Evolutionary conservation across 1,284 basidiomycete species (phyloP).

Genomic region (Ustilago trichophora): DNA sequence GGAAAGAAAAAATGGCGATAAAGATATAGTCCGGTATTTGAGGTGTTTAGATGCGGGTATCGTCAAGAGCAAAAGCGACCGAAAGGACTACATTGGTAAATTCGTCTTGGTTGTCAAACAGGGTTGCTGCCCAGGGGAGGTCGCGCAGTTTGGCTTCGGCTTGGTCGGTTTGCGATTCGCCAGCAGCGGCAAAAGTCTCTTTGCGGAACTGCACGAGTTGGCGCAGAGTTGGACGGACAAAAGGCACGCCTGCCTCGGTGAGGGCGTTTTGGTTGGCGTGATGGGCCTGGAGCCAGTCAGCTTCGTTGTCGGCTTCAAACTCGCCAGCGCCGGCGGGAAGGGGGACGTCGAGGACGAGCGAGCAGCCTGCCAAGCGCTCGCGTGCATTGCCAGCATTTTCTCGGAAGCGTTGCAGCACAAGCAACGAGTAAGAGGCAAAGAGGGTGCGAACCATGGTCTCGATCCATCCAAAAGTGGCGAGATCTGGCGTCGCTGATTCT

Average conservation of each 20-base stretch:
- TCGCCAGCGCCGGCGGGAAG: constrained; percentile 52
- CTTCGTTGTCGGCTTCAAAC: constrained; percentile 54
- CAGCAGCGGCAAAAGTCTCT: constrained; percentile 4
- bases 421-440: constrained; percentile 54
- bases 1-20: constrained; percentile 2
- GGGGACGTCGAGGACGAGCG: constrained; percentile 51
- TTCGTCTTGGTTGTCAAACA: constrained; percentile 54
- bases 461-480: constrained; percentile 33
- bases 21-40: constrained; percentile 19
- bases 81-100: constrained; percentile 57
- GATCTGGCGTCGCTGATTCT: constrained; percentile 4
- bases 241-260: constrained; percentile 23
- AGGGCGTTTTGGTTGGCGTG: constrained; percentile 21
- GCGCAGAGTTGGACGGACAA: constrained; percentile 28
- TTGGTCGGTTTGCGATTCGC: background rate
- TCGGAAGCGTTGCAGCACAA: constrained; percentile 58
- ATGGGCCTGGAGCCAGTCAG: constrained; percentile 41
- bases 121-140: constrained; percentile 19
- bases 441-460: constrained; percentile 58
- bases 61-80: constrained; percentile 56
- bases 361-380: constrained; percentile 39
- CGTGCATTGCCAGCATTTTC: constrained; percentile 38
- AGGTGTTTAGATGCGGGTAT: constrained; percentile 30
- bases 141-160: constrained; percentile 29
- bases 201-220: constrained; percentile 45